Base-by-base conservation (phyloP, 176 grass and related monocot species). In the Lolium rigidum region DNA sequence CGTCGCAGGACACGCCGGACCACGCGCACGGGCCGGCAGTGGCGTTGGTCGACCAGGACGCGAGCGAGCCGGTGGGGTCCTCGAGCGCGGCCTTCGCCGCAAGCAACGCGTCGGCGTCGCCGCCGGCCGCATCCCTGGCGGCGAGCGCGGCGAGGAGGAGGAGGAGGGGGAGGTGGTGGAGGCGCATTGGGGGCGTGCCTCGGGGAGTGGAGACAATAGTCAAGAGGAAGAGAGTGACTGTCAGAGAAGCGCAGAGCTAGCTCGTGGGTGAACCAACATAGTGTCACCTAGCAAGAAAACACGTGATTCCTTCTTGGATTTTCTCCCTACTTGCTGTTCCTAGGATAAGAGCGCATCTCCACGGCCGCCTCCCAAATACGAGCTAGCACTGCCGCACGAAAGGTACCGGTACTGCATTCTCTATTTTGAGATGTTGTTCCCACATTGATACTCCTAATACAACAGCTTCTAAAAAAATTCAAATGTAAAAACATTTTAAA, bases 1-100 rank as follows among this genome's bases (percentile, higher is more conserved):
- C 9, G 69, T 95, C 86, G 85, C 95, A 97, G 14, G 85, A 57
- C 74, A 97, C 85, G 60, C 91, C 90, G 6, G 66, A 51, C 91
- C 89, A 93, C 46, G 82, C 47, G 83, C 91, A 92, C 12, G 79
- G 74, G 49, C 54, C 8, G 6, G 41, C 4, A 73, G 28, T 50
- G 59, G 82, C 18, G 44, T 61, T 18, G 18, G 31, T 79, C 94
- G 71, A 74, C 71, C 95, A 98, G 10, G 87, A 86, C 20, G 85
- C 20, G 10, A 98, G 89, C 26, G 87, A 68, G 51, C 82, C 81
- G 18, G 85, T 70, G 0, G 91, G 93, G 70, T 98, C 91, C 1
- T 57, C 74, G 24, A 98, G 87, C 65, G 37, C 76, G 43, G 93
- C 88, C 88, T 93, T 95, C 59, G 80, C 87, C 5, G 77, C 86